These are phyloP conservation scores for maize (Zea mays) DNA, from an alignment of 176 grass and related monocot genomes.

Conservation along the genomic window Zm-B73-REFERENCE-NAM-5.0 NC_050096.1:25098001-25098500, in stretches of 20 bases:
- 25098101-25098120: background rate
- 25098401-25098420: no score
- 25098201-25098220: background rate
- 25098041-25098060: slow-evolving; percentile 58
- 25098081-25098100: slow-evolving; percentile 24
- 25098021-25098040: slow-evolving; percentile 48
- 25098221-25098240: background rate
- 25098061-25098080: slow-evolving; percentile 52
- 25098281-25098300: background rate
- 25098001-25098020: slow-evolving; percentile 23
- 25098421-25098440: no score
- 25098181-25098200: slow-evolving; percentile 1
- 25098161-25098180: slow-evolving; percentile 27
- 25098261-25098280: background rate
- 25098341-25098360: no score
- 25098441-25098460: no score
- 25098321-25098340: no score
- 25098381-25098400: no score
- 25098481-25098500: no score
- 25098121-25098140: background rate
- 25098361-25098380: no score
- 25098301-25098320: no score
- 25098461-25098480: no score
- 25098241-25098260: background rate
- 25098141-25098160: background rate